Conservation (phyloP, 2,329 filamentous ascomycete species). For the Chrysoporthe puriensis region DNA sequence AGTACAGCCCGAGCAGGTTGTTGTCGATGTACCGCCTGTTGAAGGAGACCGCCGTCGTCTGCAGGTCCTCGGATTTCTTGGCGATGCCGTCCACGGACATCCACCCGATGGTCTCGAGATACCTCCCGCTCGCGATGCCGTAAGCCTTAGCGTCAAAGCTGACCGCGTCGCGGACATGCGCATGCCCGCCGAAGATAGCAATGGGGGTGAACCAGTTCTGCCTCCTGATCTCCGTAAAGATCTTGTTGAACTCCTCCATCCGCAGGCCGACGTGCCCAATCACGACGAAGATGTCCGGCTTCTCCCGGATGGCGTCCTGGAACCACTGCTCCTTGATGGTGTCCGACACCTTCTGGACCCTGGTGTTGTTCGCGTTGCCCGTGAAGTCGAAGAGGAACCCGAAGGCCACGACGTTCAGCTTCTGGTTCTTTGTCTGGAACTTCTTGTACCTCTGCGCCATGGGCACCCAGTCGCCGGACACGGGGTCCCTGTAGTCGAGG, state of each 20-base stretch:
- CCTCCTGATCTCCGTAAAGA: slow-evolving; percentile 78
- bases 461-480: slow-evolving; percentile 71
- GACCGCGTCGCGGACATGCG: slow-evolving; percentile 83
- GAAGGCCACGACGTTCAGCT: slow-evolving; percentile 82
- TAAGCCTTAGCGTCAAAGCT: slow-evolving; percentile 78
- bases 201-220: slow-evolving; percentile 82
- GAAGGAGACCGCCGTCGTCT: slow-evolving; percentile 58
- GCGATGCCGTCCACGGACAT: slow-evolving; percentile 75
- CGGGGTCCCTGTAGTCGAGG: slow-evolving; percentile 79
- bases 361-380: slow-evolving; percentile 86
- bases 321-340: slow-evolving; percentile 89
- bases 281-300: slow-evolving; percentile 85
- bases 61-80: slow-evolving; percentile 40
- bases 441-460: slow-evolving; percentile 83
- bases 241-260: slow-evolving; percentile 75
- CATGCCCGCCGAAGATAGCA: slow-evolving; percentile 89
- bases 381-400: slow-evolving; percentile 96
- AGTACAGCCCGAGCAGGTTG: slow-evolving; percentile 81
- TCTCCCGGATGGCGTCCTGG: slow-evolving; percentile 78
- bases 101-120: slow-evolving; percentile 95
- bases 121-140: slow-evolving; percentile 84
- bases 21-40: slow-evolving; percentile 89
- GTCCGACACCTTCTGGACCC: slow-evolving; percentile 78
- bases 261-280: slow-evolving; percentile 83
- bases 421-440: slow-evolving; percentile 89